Evolutionary conservation across 768 basidiomycete genomes (phyloP).

Genomic region (Pholiota conissans): DNA sequence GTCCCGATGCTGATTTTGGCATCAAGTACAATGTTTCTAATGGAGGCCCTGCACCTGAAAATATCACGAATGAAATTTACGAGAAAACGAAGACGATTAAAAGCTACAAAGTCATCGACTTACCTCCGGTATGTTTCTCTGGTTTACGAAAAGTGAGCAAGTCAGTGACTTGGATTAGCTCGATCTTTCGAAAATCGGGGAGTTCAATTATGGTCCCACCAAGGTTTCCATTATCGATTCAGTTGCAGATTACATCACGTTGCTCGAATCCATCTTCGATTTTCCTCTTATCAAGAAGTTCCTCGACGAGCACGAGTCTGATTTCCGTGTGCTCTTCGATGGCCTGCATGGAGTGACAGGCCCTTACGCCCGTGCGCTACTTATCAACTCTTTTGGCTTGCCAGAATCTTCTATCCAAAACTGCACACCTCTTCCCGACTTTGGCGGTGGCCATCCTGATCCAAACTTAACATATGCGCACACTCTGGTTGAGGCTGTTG

Average conservation of each 20-base stretch:
- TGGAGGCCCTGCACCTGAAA: conserved; percentile 96
- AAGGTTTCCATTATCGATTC: conserved; percentile 93
- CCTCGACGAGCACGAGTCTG: conserved; percentile 64
- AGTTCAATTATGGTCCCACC: conserved; percentile 77
- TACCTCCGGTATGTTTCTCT: conserved; percentile 56
- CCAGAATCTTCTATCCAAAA: conserved; percentile 84
- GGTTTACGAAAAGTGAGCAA: conserved; percentile 4
- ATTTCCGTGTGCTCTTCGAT: conserved; percentile 91
- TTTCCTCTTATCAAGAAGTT: conserved; percentile 90
- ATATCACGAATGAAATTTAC: conserved; percentile 93
- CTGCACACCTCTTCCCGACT: conserved; percentile 88
- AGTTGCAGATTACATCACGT: conserved; percentile 81
- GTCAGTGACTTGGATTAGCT: conserved; percentile 44
- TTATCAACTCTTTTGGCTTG: conserved; percentile 82
- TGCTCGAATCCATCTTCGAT: conserved; percentile 91
- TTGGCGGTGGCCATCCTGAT: conserved; percentile 97
- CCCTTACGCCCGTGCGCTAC: conserved; percentile 89
- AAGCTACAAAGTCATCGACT: conserved; percentile 83
- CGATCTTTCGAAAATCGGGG: conserved; percentile 82
- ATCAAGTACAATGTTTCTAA: conserved; percentile 99
- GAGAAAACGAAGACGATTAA: conserved; percentile 87
- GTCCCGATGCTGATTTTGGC: conserved; percentile 97
- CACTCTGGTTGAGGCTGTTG: conserved; percentile 89
- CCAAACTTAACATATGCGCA: conserved; percentile 98
- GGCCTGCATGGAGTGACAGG: conserved; percentile 97